Base-by-base conservation (phyloP, 2,329 filamentous ascomycete species). In the Apiospora aurea region DNA sequence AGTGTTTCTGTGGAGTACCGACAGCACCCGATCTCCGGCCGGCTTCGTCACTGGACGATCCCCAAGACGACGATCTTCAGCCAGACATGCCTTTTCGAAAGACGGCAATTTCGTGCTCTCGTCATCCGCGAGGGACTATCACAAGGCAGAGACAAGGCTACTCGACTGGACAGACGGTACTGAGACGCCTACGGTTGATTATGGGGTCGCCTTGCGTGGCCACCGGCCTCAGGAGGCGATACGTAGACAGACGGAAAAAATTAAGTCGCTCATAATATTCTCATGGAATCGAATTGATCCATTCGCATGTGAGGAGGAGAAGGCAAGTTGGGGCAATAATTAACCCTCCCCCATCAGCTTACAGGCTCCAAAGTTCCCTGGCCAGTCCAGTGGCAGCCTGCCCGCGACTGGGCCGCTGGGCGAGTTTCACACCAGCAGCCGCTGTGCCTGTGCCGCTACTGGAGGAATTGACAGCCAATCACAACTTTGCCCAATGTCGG, bases 401-500 rank as follows among this genome's bases (percentile, higher is more conserved):
- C n/a, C n/a, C n/a, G 21, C 57, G 8, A 29, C 26, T 29, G 26
- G 53, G 29, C 18, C 16, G 41, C 34, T 64, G 57, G 43, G 69
- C 70, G 70, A 73, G 72, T 73, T 73, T 73, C 72, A 73, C 46
- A 71, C 67, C 70, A 73, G 72, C 71, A 71, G 69, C 47, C 71
- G 71, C 71, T 67, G 66, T 64, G 34, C 57, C 34, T 64, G 21
- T 64, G 57, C 49, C 69, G 70, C 61, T 51, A 53, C 70, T 44
- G 21, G 47, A 71, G 53, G 67, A 68, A 61, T 29, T 57, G n/a
- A 24, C 49, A 61, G 44, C 69, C 72, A 70, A 73, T 69, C 67
- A 70, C 29, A 44, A 14, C 34, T 64, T 41, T 64, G 10, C 57
- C 57, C 34, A 41, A 41, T 64, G 53, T 61, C 53, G 53, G 53